Base-by-base conservation (phyloP, 2,329 filamentous ascomycete genomes). In the Herpotrichia juniperi region DNA sequence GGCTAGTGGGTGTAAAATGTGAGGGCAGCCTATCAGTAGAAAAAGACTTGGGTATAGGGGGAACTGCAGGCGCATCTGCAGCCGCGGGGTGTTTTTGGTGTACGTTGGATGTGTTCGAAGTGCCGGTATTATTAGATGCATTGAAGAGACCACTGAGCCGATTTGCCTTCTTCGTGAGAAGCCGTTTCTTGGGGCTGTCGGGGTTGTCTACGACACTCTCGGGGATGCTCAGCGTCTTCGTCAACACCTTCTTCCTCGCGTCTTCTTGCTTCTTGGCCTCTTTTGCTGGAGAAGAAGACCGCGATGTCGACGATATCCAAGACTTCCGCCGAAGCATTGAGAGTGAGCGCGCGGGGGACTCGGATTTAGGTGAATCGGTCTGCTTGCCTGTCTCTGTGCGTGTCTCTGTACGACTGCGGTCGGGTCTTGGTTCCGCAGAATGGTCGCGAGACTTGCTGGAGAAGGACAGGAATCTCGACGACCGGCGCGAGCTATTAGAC, bases 31-130 rank as follows among this genome's bases (percentile, higher is more conserved):
- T 69, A 46, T 81, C 78, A 2, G 77, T 79, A 8, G 79, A 81
- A 60, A 80, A 81, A 0, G 78, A 80, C 50, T 78, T 78, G 16
- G 76, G 77, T 12, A 80, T 56, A 1, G 65, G 59, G n/a, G 76
- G 76, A 35, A 78, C 58, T 28, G 71, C 58, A 17, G 76, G 74
- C 4, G 58, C 57, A 35, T 59, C 59, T 44, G 64, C 37, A 21
- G 47, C 44, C 9, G 50, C 19, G n/a, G 48, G 35, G 3, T 26
- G n/a, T 11, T 21, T 16, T 16, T 53, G 35, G 42, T 46, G 51
- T 10, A 50, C 28, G 32, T 54, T 58, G 1, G 67, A 59, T 1
- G 63, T 46, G 45, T 55, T 66, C 51, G 73, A 67, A 34, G 73
- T 54, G 12, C 64, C 64, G n/a, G n/a, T n/a, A 11, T 49, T 34